Conservation (phyloP, 2,329 filamentous ascomycete species). For the Boeremia lycopersici region DNA sequence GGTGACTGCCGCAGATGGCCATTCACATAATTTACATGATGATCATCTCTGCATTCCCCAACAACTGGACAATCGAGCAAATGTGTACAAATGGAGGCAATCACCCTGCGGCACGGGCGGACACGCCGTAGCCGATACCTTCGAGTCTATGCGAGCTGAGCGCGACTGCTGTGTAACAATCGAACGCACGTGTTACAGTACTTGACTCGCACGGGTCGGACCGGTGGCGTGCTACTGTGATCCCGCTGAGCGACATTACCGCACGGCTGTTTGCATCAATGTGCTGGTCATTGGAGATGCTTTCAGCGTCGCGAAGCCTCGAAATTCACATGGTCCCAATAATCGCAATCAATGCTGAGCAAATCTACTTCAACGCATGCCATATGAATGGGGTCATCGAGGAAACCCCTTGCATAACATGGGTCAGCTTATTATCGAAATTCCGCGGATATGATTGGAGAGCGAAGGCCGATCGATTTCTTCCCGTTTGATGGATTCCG, state of each 20-base stretch:
- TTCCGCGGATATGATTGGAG: too few relatives aligned
- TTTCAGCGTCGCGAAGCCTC: not conserved
- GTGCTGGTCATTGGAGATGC: not conserved
- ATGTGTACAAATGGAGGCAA: not conserved
- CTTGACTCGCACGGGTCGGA: conserved; percentile 9
- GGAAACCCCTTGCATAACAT: conserved; percentile 8
- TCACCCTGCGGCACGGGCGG: not conserved
- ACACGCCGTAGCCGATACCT: not conserved
- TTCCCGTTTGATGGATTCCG: not conserved
- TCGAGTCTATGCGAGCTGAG: conserved; percentile 2
- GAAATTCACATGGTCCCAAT: not conserved
- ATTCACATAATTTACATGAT: conserved; percentile 1
- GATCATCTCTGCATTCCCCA: conserved; percentile 7
- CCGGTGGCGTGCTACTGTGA: conserved; percentile 10
- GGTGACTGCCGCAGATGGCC: conserved; percentile 1
- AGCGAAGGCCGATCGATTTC: not conserved
- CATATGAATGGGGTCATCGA: not conserved
- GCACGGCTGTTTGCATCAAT: not conserved
- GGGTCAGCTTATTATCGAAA: not conserved
- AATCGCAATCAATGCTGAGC: not conserved
- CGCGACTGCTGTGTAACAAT: conserved; percentile 8
- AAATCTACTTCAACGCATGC: not conserved
- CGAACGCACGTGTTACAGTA: conserved; percentile 6
- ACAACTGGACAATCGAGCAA: not conserved
- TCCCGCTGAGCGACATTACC: not conserved